phyloP scores from a whole-genome alignment of 192 early-diverging fungal species.

The Backusella parvicylindrica region DNA sequence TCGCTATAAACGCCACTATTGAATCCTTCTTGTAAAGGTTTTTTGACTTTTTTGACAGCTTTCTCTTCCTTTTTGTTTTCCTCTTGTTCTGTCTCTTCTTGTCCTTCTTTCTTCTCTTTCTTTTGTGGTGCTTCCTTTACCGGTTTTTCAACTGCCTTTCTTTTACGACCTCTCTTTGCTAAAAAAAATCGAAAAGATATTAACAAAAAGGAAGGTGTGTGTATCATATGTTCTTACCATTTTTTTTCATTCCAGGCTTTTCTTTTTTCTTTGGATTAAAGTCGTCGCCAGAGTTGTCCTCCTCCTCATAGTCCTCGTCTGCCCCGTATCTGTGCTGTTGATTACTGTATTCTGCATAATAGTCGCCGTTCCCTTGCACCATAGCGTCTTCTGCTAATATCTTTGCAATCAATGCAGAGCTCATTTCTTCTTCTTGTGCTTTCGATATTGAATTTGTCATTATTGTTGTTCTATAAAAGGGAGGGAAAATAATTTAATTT shows the following conservation, averaged over 20 bases:
- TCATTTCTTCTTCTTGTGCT: constrained; percentile 77
- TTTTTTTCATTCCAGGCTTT: constrained; percentile 38
- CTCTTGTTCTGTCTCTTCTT: background rate
- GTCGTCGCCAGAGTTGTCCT: constrained; percentile 52
- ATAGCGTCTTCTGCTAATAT: constrained; percentile 69
- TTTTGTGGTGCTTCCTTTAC: background rate
- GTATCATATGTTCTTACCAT: background rate
- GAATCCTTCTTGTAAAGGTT: constrained; percentile 46
- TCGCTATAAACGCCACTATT: constrained; percentile 77
- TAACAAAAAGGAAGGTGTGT: background rate
- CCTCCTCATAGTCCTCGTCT: constrained; percentile 47
- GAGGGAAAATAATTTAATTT: background rate
- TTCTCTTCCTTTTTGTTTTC: constrained; percentile 18
- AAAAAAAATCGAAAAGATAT: background rate
- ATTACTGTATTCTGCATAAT: constrained; percentile 59
- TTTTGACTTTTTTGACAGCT: constrained; percentile 34
- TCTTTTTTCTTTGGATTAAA: constrained; percentile 42
- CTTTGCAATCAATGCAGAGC: constrained; percentile 76
- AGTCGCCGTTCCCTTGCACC: constrained; percentile 39
- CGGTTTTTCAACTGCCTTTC: background rate
- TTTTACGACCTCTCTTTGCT: constrained; percentile 21
- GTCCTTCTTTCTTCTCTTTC: background rate
- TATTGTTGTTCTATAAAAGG: background rate
- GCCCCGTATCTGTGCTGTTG: constrained; percentile 38
- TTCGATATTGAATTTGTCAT: constrained; percentile 35